Evolutionary conservation across 108 stramenopile genomes (phyloP), one percentile per base, ranked within the genome.

Genomic region (Schizochytrium sp.): DNA sequence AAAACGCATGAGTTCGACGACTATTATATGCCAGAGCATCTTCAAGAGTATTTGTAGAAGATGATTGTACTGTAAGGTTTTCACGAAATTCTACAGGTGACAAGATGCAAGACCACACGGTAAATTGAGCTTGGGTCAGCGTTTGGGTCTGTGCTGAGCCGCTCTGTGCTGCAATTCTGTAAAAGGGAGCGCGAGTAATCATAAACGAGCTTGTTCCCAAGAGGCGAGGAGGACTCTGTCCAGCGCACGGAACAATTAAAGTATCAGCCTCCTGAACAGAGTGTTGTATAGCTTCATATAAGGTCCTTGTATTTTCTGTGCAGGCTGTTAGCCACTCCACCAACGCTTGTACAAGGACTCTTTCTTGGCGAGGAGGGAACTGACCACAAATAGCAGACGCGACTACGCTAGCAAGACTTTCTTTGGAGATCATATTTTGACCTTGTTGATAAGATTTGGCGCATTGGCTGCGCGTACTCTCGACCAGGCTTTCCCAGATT

Each of bases 301-400:
- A 44, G 5, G 42, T 44, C 10, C 59, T n/a, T 17, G 19, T n/a
- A n/a, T 60, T 60, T 17, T 17, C 17, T 17, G 12, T 38, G 5
- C 42, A 38, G 28, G 42, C 64, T 8, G 64, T 38, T 8, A 69
- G 40, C 64, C 64, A 69, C 12, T 13, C 28, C 5, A 69, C 64
- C 0, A 69, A 44, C 12, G 64, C 64, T 15, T 15, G 19, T 38
- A 69, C 64, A 44, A 69, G 64, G 5, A 38, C 12, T 7, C 15
- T 38, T 15, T 69, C 64, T 69, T 69, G 64, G 12, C 28, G 64
- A 7, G 2, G 64, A 38, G 64, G 64, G 28, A 69, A 69, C 15
- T 69, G 64, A 8, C 64, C 64, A 8, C 44, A 44, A 7, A 69
- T 38, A 28, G 64, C 64, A 69, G 64, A 69, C 12, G 64, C 64